These are phyloP conservation scores for Thelephora ganbajun DNA, from an alignment of 768 basidiomycete genomes.

Conservation along the genomic window DNA sequence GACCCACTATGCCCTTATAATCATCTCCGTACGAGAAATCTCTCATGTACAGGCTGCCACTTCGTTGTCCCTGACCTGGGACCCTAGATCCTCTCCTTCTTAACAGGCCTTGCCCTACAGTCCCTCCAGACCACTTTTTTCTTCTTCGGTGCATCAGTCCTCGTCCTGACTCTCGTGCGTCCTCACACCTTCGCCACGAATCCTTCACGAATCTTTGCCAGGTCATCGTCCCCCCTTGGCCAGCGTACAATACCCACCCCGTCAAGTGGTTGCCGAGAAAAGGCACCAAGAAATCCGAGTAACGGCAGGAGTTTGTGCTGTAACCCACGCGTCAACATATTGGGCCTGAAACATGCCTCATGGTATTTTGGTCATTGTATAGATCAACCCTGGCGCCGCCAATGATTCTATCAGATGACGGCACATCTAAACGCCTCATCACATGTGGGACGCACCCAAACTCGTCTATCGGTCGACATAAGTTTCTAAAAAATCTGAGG, in stretches of 20 bases:
- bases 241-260: constrained; percentile 45
- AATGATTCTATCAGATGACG: no score
- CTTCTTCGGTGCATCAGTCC: constrained; percentile 23
- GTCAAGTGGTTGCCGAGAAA: constrained; percentile 44
- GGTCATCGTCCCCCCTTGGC: constrained; percentile 61
- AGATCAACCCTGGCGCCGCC: no score
- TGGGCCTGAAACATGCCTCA: no score
- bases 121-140: constrained; percentile 40
- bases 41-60: no score
- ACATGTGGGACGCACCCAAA: no score
- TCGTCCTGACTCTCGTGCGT: constrained; percentile 8
- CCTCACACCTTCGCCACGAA: neutral
- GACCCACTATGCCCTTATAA: constrained; percentile 27
- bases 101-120: constrained; percentile 42
- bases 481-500: no score
- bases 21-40: constrained; percentile 26
- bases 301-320: neutral
- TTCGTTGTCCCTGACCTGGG: neutral
- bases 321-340: no score
- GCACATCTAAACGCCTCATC: no score
- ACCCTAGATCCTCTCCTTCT: constrained; percentile 37
- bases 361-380: no score
- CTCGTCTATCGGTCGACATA: no score
- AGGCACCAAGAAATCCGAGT: constrained; percentile 10
- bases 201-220: constrained; percentile 13